phyloP scores from a whole-genome alignment of 2,329 filamentous ascomycete species.

The Hypomyces rosellus region DNA sequence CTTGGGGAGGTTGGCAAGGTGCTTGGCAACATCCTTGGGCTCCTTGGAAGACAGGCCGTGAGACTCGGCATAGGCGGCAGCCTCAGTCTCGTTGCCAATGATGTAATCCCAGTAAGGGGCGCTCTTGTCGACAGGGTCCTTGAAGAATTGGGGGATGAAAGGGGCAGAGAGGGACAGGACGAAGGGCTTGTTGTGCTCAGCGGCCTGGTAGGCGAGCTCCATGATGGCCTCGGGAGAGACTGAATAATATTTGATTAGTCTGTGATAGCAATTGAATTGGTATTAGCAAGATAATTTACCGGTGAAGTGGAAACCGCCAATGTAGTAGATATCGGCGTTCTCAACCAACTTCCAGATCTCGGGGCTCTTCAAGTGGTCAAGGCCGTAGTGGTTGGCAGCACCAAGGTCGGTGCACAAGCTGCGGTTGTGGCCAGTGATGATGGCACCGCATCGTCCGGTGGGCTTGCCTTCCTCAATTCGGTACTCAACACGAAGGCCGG shows the following conservation, averaged over 20 bases:
- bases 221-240: constrained; percentile 88
- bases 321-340: constrained; percentile 82
- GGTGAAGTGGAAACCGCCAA: constrained; percentile 96
- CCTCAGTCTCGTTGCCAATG: constrained; percentile 96
- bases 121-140: constrained; percentile 81
- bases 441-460: constrained; percentile 89
- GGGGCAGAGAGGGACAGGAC: constrained; percentile 88
- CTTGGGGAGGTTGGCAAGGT: constrained; percentile 85
- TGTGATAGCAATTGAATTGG: background rate
- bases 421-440: constrained; percentile 95
- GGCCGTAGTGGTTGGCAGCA: constrained; percentile 93
- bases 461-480: constrained; percentile 76
- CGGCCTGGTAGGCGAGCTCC: constrained; percentile 86
- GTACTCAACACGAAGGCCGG: constrained; percentile 90
- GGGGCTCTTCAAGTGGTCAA: constrained; percentile 85
- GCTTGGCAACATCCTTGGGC: constrained; percentile 77
- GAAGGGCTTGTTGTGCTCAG: constrained; percentile 82
- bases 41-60: constrained; percentile 70
- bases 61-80: constrained; percentile 75
- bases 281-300: constrained; percentile 26
- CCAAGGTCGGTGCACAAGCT: constrained; percentile 92
- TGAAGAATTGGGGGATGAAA: constrained; percentile 97
- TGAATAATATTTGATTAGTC: constrained; percentile 14
- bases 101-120: constrained; percentile 92
- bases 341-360: constrained; percentile 90